Evolutionary conservation across 768 basidiomycete species (phyloP), one percentile per base, ranked within the genome.

Genomic region (Neoboletus magnificus): DNA sequence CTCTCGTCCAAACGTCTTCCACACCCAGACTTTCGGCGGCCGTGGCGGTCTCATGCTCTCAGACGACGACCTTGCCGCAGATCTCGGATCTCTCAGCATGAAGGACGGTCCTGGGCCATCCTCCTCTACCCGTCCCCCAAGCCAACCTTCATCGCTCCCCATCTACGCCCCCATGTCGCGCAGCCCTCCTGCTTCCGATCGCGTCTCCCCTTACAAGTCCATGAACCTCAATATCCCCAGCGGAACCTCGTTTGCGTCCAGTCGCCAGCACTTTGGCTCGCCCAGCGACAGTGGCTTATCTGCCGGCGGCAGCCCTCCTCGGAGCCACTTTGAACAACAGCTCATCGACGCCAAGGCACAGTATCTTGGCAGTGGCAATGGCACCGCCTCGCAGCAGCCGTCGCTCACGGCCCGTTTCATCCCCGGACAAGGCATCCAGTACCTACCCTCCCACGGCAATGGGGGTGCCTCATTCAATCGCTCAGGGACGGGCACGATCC

Each of bases 21-120:
- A 73, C 30, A 60, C 65, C 10, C 67, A 66, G n/a, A 62, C 71
- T 2, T 73, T 69, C 43, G 73, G 79, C 27, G 72, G 78, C 4
- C 78, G 86, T 4, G 77, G 86, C 1, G 84, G 87, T 3, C 73
- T 90, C 29, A 74, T 87, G 70, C 72, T 93, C 22, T 83, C 83
- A 0, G 91, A 93, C 58, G 91, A 93, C 48, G 91, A 93, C 57
- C 80, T 93, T 13, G 87, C 87, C 0, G 81, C 78, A 22, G 87
- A 87, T 62, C 78, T 92, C 33, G 82, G 81, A 23, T 64, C 82
- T 54, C 76, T 91, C 58, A 86, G 74, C 62, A 62, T 91, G n/a
- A 62, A 61, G 43, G 68, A 69, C 43, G 55, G 61, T 5, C 60
- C 65, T 4, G 62, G 59, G 0, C 68, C 77, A 4, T 76, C 78